These are phyloP conservation scores for Cordyceps militaris DNA, from an alignment of 2,329 filamentous ascomycete genomes.

Conservation along the genomic window DNA sequence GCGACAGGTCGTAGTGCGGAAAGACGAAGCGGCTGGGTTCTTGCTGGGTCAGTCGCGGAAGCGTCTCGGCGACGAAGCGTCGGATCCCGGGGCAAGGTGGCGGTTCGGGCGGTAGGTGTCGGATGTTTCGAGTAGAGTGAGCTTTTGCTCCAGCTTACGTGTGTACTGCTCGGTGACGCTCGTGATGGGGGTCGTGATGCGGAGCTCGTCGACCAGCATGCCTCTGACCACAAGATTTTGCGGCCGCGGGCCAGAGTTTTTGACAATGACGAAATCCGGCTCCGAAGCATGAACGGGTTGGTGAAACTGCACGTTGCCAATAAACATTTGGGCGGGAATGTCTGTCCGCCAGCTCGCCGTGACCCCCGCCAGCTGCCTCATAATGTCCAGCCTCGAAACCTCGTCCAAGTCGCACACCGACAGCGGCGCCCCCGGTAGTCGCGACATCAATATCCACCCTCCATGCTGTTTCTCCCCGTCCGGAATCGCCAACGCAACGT, in stretches of 20 bases:
- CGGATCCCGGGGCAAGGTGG: not conserved
- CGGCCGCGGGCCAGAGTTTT: not conserved
- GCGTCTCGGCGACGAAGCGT: not conserved
- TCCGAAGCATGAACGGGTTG: not conserved
- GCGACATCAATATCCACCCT: constrained; percentile 19
- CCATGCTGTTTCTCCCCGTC: not conserved
- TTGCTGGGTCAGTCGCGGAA: constrained; percentile 12
- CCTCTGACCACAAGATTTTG: constrained; percentile 7
- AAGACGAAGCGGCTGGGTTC: constrained; percentile 12
- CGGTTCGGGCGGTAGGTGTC: constrained; percentile 8
- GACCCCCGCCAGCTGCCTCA: constrained; percentile 16
- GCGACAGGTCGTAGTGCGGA: constrained; percentile 20
- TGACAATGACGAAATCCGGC: not conserved
- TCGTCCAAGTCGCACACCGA: constrained; percentile 13
- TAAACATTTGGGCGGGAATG: constrained; percentile 15
- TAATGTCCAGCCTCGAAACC: constrained; percentile 8
- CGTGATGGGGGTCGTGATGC: constrained; percentile 12
- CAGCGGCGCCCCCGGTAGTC: constrained; percentile 14
- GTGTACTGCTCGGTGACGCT: constrained; percentile 13
- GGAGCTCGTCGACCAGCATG: constrained; percentile 13
- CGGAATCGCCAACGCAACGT: not conserved
- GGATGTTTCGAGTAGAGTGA: constrained; percentile 8
- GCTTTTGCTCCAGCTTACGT: constrained; percentile 12
- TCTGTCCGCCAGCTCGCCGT: constrained; percentile 16
- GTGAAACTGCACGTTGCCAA: constrained; percentile 16